Evolutionary conservation across 768 basidiomycete species (phyloP).

Genomic region (Boletus rex-veris): DNA sequence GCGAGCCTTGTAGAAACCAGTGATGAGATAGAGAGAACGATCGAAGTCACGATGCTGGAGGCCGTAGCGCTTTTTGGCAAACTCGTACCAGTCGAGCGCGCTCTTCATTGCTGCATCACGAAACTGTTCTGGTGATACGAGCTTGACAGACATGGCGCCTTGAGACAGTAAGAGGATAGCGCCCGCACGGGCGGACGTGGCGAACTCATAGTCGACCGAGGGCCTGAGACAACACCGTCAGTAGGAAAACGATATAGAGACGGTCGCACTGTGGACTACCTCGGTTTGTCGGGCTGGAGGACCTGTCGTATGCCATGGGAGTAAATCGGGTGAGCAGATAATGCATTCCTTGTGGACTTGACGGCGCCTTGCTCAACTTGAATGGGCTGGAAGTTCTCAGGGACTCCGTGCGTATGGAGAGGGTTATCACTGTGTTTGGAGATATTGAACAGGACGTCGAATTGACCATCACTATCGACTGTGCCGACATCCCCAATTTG

Average conservation of each 20-base stretch:
- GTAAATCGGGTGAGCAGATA: not conserved
- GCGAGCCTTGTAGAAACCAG: slow-evolving; percentile 1
- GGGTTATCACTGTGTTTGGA: not conserved
- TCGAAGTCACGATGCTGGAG: too few species aligned
- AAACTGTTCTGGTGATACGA: not conserved
- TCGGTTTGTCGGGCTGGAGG: not conserved
- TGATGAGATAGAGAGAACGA: slow-evolving; percentile 2
- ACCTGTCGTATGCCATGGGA: not conserved
- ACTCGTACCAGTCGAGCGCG: not conserved
- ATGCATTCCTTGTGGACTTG: not conserved
- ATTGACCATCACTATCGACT: not conserved
- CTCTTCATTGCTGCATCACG: not conserved
- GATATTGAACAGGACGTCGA: not conserved
- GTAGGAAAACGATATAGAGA: not conserved
- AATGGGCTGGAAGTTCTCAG: not conserved
- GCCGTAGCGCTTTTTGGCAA: not conserved
- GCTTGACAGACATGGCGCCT: not conserved
- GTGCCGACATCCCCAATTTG: not conserved
- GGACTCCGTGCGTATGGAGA: not conserved
- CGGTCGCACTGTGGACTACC: not conserved
- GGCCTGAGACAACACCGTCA: not conserved
- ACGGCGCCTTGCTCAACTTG: not conserved
- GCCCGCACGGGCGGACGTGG: not conserved
- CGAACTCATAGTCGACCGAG: not conserved
- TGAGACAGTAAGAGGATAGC: not conserved